phyloP scores from a whole-genome alignment of 1,139 yeast species.

The Yamadazyma conglobata region DNA sequence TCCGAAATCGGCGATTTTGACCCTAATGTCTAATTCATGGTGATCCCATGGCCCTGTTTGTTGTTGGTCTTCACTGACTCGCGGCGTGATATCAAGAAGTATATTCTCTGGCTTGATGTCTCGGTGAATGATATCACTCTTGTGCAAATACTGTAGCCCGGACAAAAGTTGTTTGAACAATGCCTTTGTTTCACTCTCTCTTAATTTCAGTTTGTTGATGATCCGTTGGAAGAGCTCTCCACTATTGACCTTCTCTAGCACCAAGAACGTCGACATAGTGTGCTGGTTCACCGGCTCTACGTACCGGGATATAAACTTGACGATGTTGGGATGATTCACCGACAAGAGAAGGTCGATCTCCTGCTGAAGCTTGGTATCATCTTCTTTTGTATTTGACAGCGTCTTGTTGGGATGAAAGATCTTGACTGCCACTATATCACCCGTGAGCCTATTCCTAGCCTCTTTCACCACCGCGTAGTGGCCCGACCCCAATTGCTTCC shows the following conservation, averaged over 20 bases:
- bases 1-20: slow-evolving; percentile 81
- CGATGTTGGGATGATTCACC: slow-evolving; percentile 70
- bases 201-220: slow-evolving; percentile 55
- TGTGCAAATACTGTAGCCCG: slow-evolving; percentile 65
- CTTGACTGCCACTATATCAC: slow-evolving; percentile 68
- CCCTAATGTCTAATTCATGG: slow-evolving; percentile 57
- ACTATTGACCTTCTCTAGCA: slow-evolving; percentile 67
- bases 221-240: slow-evolving; percentile 75
- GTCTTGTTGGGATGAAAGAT: slow-evolving; percentile 67
- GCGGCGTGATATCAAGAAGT: slow-evolving; percentile 62
- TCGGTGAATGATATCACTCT: slow-evolving; percentile 76
- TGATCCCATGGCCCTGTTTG: slow-evolving; percentile 73
- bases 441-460: slow-evolving; percentile 55
- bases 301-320: slow-evolving; percentile 60
- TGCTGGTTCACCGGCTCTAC: slow-evolving; percentile 61
- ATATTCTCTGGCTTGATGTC: slow-evolving; percentile 90
- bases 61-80: slow-evolving; percentile 40
- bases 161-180: slow-evolving; percentile 58
- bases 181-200: slow-evolving; percentile 61
- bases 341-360: slow-evolving; percentile 64
- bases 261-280: slow-evolving; percentile 59
- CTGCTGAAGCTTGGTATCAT: slow-evolving; percentile 57
- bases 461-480: slow-evolving; percentile 78
- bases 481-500: slow-evolving; percentile 66
- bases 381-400: slow-evolving; percentile 23